Evolutionary conservation across 2,329 filamentous ascomycete species (phyloP).

Genomic region (Cercospora sp.): DNA sequence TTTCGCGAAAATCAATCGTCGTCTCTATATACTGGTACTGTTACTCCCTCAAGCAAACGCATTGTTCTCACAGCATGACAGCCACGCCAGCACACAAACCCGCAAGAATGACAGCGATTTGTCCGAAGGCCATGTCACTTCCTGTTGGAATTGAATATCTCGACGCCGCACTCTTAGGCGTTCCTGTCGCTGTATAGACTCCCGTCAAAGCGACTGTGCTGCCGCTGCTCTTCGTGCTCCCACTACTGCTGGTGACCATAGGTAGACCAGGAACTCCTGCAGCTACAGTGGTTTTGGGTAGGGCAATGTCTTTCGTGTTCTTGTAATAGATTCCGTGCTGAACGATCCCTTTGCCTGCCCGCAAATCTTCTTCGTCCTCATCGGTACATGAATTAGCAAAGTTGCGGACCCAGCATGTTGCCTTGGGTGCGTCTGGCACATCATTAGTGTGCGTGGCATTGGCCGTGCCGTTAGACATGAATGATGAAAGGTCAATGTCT

Average conservation of each 20-base stretch:
- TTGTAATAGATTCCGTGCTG: constrained; percentile 61
- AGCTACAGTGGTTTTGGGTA: constrained; percentile 38
- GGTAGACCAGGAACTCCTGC: constrained; percentile 40
- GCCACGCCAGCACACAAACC: background rate
- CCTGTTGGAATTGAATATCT: background rate
- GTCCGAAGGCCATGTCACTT: background rate
- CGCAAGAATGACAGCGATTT: background rate
- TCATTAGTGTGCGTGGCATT: constrained; percentile 60
- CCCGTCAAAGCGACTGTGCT: constrained; percentile 36
- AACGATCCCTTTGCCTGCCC: constrained; percentile 55
- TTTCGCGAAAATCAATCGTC: constrained; percentile 12
- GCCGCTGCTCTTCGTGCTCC: constrained; percentile 12
- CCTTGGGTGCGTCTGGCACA: constrained; percentile 42
- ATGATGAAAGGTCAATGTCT: constrained; percentile 45
- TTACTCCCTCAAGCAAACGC: background rate
- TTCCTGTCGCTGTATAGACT: constrained; percentile 43
- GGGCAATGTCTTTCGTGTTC: constrained; percentile 41
- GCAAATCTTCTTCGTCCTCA: constrained; percentile 53
- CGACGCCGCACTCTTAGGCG: constrained; percentile 33
- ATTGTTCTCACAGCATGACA: constrained; percentile 5
- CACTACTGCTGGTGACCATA: constrained; percentile 26
- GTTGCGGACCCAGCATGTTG: constrained; percentile 63
- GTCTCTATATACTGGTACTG: constrained; percentile 3
- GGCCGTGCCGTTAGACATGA: constrained; percentile 56
- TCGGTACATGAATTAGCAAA: constrained; percentile 55